These are phyloP conservation scores for Elaeis guineensis DNA, from an alignment of 176 grass and related monocot species.

Conservation along the genomic window DNA sequence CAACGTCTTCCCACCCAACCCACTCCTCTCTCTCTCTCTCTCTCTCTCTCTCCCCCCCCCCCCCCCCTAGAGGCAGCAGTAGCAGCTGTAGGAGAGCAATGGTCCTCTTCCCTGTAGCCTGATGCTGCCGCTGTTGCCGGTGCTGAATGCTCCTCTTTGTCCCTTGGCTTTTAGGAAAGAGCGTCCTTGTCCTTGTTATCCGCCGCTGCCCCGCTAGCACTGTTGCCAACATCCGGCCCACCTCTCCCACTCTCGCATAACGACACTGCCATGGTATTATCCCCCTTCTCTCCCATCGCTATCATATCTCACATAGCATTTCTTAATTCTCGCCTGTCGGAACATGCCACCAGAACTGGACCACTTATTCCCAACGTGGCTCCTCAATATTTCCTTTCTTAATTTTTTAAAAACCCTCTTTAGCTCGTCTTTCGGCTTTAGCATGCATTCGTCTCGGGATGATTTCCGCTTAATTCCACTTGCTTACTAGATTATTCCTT, in stretches of 20 bases:
- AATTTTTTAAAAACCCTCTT: background rate
- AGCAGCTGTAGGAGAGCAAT: background rate
- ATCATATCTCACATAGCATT: constrained; percentile 6
- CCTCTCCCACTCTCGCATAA: constrained; percentile 4
- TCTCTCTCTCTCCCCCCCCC: no score
- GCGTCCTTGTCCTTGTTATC: constrained; percentile 31
- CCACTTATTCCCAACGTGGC: constrained; percentile 12
- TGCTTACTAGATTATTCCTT: no score
- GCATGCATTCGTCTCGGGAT: no score
- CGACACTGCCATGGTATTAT: constrained; percentile 22
- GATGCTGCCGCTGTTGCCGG: background rate
- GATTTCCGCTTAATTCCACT: no score
- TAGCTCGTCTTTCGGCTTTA: no score
- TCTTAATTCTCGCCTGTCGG: constrained; percentile 30
- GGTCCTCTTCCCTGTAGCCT: background rate
- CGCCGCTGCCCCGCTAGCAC: background rate
- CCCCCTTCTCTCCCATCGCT: constrained; percentile 10
- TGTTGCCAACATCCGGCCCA: constrained; percentile 10
- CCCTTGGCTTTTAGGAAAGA: constrained; percentile 44
- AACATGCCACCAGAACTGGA: constrained; percentile 18
- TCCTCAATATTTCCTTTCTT: background rate
- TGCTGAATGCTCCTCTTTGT: constrained; percentile 51
- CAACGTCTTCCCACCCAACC: no score
- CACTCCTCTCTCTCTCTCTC: background rate
- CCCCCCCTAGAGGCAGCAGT: background rate